phyloP scores from a whole-genome alignment of 2,329 filamentous ascomycete genomes.

The Diaporthe batatas region DNA sequence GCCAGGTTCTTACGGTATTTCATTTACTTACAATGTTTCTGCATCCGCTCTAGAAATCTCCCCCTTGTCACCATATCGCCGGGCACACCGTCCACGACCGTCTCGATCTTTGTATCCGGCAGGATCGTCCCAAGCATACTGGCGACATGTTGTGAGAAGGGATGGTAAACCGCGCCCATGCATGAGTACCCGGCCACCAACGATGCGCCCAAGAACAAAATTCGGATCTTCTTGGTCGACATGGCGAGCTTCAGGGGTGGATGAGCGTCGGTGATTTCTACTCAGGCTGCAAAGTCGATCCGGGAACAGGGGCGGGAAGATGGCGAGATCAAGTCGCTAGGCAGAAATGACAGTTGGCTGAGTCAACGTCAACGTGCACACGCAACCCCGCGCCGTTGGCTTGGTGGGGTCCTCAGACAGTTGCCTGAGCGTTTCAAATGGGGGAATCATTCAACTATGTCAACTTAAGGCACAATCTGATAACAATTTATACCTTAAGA shows the following conservation, averaged over 20 bases:
- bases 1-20: neutral
- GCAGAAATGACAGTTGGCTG: conserved; percentile 21
- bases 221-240: conserved; percentile 33
- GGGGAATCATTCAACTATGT: too few species aligned
- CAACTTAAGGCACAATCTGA: too few species aligned
- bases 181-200: conserved; percentile 37
- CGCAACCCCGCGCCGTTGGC: conserved; percentile 18
- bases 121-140: conserved; percentile 33
- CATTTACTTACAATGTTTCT: conserved; percentile 45
- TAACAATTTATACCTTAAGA: too few species aligned
- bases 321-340: neutral
- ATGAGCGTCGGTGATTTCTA: neutral
- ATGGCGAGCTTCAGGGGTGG: neutral
- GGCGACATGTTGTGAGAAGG: conserved; percentile 33
- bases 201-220: conserved; percentile 37
- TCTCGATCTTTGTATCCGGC: conserved; percentile 35
- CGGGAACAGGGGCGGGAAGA: neutral
- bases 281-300: neutral
- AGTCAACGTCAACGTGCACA: neutral
- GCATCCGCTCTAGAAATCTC: conserved; percentile 47
- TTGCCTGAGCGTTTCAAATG: neutral
- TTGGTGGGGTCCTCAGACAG: neutral
- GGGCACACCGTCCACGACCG: conserved; percentile 46
- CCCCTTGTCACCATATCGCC: conserved; percentile 46
- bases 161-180: conserved; percentile 33